phyloP scores from a whole-genome alignment of 2,329 filamentous ascomycete species.

The Fusarium tricinctum region DNA sequence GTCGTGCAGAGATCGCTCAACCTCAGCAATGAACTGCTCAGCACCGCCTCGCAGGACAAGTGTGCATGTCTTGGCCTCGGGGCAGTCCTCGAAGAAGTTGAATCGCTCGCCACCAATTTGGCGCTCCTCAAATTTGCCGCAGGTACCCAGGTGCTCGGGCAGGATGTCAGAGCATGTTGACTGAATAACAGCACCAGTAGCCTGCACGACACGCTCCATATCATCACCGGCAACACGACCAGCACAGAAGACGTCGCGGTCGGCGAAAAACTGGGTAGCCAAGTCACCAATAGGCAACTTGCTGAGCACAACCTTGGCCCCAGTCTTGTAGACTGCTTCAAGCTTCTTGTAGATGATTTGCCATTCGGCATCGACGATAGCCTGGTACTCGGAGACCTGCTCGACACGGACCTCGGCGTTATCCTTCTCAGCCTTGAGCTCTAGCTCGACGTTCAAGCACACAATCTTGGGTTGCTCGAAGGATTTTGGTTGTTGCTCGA shows the following conservation, averaged over 20 bases:
- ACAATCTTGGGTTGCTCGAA: conserved; percentile 97
- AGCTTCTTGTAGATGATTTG: conserved; percentile 99
- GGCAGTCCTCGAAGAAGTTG: conserved; percentile 98
- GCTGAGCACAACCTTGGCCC: conserved; percentile 96
- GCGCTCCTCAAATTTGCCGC: conserved; percentile 91
- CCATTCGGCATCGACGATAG: conserved; percentile 99
- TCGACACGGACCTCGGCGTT: conserved; percentile 98
- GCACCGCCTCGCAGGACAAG: conserved; percentile 94
- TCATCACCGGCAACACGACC: conserved; percentile 92
- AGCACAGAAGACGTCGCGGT: conserved; percentile 98
- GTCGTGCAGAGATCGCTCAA: conserved; percentile 96
- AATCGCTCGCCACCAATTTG: conserved; percentile 98
- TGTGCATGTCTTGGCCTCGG: conserved; percentile 96
- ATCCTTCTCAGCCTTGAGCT: conserved; percentile 99
- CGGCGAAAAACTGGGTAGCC: conserved; percentile 97
- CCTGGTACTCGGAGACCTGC: conserved; percentile 99
- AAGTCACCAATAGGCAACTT: conserved; percentile 98
- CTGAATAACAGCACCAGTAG: conserved; percentile 91
- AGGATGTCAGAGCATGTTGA: conserved; percentile 97
- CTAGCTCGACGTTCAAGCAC: conserved; percentile 96
- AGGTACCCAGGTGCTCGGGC: conserved; percentile 88
- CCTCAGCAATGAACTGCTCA: conserved; percentile 99
- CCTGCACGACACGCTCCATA: conserved; percentile 95
- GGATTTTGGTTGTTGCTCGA: conserved; percentile 98
- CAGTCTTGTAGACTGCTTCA: conserved; percentile 92